phyloP scores from a whole-genome alignment of 768 basidiomycete species.

The Tulasnella sp. region DNA sequence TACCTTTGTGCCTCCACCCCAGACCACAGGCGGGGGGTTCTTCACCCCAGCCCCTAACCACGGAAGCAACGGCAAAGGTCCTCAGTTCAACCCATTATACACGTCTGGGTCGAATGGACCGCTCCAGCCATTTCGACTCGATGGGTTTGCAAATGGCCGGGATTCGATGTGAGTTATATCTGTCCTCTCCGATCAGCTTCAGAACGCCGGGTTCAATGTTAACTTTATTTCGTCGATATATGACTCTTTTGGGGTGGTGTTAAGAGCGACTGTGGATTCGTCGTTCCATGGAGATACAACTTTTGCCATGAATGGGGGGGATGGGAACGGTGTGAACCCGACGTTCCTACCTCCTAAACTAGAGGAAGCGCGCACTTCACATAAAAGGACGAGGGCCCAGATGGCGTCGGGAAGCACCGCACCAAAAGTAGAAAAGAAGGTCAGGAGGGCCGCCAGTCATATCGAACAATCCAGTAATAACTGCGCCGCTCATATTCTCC shows the following conservation, averaged over 20 bases:
- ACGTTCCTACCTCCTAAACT: constrained; percentile 11
- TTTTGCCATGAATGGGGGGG: background rate
- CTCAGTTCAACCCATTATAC: constrained; percentile 37
- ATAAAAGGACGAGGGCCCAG: constrained; percentile 43
- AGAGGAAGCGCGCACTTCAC: constrained; percentile 12
- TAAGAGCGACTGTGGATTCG: constrained; percentile 23
- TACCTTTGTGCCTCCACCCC: constrained; percentile 33
- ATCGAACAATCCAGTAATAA: constrained; percentile 32
- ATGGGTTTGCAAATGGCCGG: constrained; percentile 33
- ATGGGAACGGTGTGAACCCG: background rate
- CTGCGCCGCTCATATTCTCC: constrained; percentile 75
- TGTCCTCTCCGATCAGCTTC: background rate
- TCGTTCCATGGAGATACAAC: constrained; percentile 21
- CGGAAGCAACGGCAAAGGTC: constrained; percentile 23
- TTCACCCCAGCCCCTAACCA: constrained; percentile 59
- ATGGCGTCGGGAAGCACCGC: constrained; percentile 70
- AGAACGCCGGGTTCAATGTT: background rate
- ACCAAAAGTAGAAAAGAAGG: constrained; percentile 52
- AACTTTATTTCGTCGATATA: constrained; percentile 19
- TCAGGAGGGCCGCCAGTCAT: constrained; percentile 13
- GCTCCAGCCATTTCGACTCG: constrained; percentile 6
- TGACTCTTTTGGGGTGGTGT: constrained; percentile 20
- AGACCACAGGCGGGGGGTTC: constrained; percentile 64
- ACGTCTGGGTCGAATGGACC: constrained; percentile 46
- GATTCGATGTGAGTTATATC: constrained; percentile 56